phyloP scores from a whole-genome alignment of 176 grass and related monocot genomes.

The Eragrostis nindensis region DNA sequence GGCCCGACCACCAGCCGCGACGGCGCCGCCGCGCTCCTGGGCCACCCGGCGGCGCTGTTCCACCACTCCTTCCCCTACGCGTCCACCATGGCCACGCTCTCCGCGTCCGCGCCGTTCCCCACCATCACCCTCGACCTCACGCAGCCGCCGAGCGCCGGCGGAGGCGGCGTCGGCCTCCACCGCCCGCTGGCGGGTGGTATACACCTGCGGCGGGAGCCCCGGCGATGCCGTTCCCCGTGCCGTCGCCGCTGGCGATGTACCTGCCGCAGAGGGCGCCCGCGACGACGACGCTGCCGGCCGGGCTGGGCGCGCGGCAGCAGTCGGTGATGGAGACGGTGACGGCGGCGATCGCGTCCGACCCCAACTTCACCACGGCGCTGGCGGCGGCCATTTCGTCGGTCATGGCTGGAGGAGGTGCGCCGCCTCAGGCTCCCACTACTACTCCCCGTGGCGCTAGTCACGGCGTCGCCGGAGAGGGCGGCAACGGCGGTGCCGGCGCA shows the following conservation, averaged over 20 bases:
- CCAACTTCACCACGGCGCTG: conserved; percentile 78
- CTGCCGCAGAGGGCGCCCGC: conserved; percentile 36
- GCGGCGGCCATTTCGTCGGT: conserved; percentile 78
- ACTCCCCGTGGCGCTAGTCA: conserved; percentile 21
- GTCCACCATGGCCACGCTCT: conserved; percentile 79
- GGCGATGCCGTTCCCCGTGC: conserved; percentile 23
- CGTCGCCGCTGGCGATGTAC: conserved; percentile 50
- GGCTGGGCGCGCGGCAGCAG: conserved; percentile 33
- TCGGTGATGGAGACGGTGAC: conserved; percentile 67
- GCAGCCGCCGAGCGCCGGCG: conserved; percentile 22
- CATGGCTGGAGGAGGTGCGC: conserved; percentile 46
- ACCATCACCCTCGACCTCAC: conserved; percentile 93
- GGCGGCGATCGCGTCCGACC: conserved; percentile 70
- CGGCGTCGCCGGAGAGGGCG: conserved; percentile 21
- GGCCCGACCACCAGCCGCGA: conserved; percentile 66
- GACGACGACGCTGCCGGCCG: not conserved
- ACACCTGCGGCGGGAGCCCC: not conserved
- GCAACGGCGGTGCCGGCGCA: not conserved
- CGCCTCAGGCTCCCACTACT: not conserved
- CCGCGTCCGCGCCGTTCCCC: conserved; percentile 82
- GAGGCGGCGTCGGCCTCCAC: conserved; percentile 35
- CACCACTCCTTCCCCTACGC: conserved; percentile 68
- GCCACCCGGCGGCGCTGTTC: conserved; percentile 64
- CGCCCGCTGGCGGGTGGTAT: conserved; percentile 14
- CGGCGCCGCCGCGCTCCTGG: conserved; percentile 31